phyloP scores from a whole-genome alignment of 768 basidiomycete genomes.

The Suillus discolor region DNA sequence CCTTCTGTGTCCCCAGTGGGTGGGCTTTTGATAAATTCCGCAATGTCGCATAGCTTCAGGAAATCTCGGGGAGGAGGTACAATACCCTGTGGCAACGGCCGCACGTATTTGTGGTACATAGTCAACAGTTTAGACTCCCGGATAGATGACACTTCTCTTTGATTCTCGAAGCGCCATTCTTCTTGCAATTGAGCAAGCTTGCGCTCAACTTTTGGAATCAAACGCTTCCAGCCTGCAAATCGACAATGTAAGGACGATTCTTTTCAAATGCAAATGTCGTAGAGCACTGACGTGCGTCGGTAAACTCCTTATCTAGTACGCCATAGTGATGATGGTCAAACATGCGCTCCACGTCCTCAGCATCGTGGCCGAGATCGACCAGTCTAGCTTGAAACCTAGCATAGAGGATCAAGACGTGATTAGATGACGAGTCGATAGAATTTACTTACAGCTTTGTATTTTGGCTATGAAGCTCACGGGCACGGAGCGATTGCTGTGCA shows the following conservation, averaged over 20 bases:
- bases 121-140: not conserved
- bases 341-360: not conserved
- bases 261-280: no score
- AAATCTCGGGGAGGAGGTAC: not conserved
- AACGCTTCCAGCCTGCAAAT: conserved; percentile 3
- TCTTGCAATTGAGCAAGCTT: conserved; percentile 1
- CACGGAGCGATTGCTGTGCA: not conserved
- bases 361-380: not conserved
- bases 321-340: not conserved
- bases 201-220: not conserved
- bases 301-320: not conserved
- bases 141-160: not conserved
- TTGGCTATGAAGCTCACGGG: not conserved
- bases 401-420: not conserved
- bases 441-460: not conserved
- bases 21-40: not conserved
- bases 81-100: not conserved
- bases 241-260: no score
- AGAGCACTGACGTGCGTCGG: conserved; percentile 1
- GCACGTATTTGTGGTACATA: not conserved
- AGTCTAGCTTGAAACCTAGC: not conserved
- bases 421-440: not conserved
- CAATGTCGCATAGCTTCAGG: not conserved
- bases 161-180: not conserved
- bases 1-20: not conserved